Percentiles rank a stretch among this genome's conserved stretches.
These are phyloP conservation scores for Populus hybrid DNA, from an alignment of 441 rosid genomes.

Conservation along the genomic window DNA sequence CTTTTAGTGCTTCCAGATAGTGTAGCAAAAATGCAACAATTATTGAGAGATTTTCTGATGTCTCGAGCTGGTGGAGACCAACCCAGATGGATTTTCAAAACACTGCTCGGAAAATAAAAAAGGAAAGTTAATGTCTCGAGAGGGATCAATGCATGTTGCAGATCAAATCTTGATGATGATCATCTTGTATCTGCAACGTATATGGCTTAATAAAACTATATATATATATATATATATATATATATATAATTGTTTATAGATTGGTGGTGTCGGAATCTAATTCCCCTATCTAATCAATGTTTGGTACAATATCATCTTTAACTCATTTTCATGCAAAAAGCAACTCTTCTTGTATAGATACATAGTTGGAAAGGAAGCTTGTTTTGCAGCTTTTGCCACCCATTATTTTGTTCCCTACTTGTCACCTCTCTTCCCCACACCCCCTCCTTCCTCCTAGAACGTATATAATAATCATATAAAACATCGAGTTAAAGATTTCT, in stretches of 20 bases:
- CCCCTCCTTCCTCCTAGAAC: background rate
- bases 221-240: background rate
- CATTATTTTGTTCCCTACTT: conserved; percentile 20
- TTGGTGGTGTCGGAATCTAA: conserved; percentile 50
- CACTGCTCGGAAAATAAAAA: no score
- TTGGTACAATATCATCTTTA: conserved; percentile 30
- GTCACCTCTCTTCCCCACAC: conserved; percentile 26
- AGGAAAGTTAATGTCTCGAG: no score
- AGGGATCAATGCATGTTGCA: background rate
- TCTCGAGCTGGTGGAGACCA: no score
- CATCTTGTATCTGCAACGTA: background rate
- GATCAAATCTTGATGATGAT: background rate
- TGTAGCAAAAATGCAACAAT: no score
- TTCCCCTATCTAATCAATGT: conserved; percentile 40
- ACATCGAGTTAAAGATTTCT: background rate
- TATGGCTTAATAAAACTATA: conserved; percentile 1
- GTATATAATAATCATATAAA: background rate
- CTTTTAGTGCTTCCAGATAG: no score
- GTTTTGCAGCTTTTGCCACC: conserved; percentile 33
- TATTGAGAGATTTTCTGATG: no score
- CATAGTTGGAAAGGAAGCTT: conserved; percentile 25
- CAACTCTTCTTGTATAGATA: background rate
- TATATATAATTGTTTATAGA: background rate
- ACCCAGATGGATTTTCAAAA: no score
- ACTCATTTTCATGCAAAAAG: conserved; percentile 42